Base-by-base conservation (phyloP, 2,329 filamentous ascomycete species). In the Neonectria ditissima region DNA sequence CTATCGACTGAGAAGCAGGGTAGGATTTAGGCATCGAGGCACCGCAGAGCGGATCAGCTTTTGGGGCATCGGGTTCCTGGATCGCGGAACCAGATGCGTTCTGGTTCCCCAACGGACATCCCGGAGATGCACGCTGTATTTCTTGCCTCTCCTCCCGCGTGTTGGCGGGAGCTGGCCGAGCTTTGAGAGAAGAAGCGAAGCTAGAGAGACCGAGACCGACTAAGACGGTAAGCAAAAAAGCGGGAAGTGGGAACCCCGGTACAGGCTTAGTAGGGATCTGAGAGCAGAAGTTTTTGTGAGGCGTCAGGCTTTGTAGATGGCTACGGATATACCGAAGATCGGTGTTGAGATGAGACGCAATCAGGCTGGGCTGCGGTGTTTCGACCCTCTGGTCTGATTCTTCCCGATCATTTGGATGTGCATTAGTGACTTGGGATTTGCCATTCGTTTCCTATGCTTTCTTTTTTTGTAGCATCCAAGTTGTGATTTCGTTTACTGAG, bases 251-350 rank as follows among this genome's bases (percentile, higher is more conserved):
- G 18, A 18, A 26, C 11, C n/a, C 18, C 18, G 20, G 22, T 8
- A 4, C 11, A 16, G 7, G n/a, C 10, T 26, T 54, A 16, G 24
- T 3, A 24, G 10, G 34, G n/a, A 3, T 32, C 5, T n/a, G 30
- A 16, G 18, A 11, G 30, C n/a, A 18, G 28, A 14, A 26, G 8
- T n/a, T 18, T 18, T 48, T 8, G 22, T 26, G 54, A 32, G 54
- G 43, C 54, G 54, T 39, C 30, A 37, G 14, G 43, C 41, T 56
- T 56, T 8, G 16, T 28, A 20, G 11, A 47, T 48, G 43, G n/a
- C n/a, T n/a, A n/a, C n/a, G n/a, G n/a, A n/a, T n/a, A n/a, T n/a
- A n/a, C n/a, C n/a, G n/a, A n/a, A n/a, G n/a, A n/a, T n/a, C n/a
- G n/a, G 20, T 20, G 39, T 48, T 37, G 30, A 11, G 18, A 13